Evolutionary conservation across 305 asterid genomes (phyloP).

Genomic region (Lippia alba): DNA sequence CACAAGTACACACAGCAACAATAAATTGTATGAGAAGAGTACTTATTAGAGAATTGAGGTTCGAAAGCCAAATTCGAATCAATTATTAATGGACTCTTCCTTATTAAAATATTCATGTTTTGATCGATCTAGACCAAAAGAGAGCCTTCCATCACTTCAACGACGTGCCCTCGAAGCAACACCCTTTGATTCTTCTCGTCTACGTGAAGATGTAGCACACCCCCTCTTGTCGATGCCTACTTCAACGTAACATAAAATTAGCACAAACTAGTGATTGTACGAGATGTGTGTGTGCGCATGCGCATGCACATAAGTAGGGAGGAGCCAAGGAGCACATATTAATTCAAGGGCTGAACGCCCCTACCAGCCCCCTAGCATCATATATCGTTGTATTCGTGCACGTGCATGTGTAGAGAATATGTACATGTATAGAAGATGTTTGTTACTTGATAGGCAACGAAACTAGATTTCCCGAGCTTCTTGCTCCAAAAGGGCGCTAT

Average conservation of each 20-base stretch:
- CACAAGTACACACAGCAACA: too few species aligned
- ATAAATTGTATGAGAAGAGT: too few species aligned
- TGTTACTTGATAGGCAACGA: conserved; percentile 68
- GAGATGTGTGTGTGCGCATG: neutral
- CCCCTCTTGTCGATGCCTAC: conserved; percentile 82
- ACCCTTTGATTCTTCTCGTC: conserved; percentile 72
- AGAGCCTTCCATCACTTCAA: conserved; percentile 72
- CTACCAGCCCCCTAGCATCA: too few species aligned
- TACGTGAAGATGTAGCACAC: conserved; percentile 59
- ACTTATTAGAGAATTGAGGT: too few species aligned
- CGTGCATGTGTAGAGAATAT: neutral
- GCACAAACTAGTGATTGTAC: neutral
- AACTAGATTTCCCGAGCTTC: conserved; percentile 72
- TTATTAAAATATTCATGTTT: too few species aligned
- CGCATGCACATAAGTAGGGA: neutral
- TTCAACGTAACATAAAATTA: conserved; percentile 17
- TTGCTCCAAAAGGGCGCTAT: conserved; percentile 79
- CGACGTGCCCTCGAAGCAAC: conserved; percentile 57
- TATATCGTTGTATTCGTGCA: too few species aligned
- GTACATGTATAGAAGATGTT: too few species aligned
- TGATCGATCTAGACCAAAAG: conserved; percentile 52
- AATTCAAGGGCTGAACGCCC: too few species aligned
- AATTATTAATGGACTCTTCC: too few species aligned
- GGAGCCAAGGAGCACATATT: too few species aligned
- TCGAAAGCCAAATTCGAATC: too few species aligned